These are phyloP conservation scores for Astrothelium subdiscretum DNA, from an alignment of 495 filamentous ascomycete genomes.

Conservation along the genomic window DNA sequence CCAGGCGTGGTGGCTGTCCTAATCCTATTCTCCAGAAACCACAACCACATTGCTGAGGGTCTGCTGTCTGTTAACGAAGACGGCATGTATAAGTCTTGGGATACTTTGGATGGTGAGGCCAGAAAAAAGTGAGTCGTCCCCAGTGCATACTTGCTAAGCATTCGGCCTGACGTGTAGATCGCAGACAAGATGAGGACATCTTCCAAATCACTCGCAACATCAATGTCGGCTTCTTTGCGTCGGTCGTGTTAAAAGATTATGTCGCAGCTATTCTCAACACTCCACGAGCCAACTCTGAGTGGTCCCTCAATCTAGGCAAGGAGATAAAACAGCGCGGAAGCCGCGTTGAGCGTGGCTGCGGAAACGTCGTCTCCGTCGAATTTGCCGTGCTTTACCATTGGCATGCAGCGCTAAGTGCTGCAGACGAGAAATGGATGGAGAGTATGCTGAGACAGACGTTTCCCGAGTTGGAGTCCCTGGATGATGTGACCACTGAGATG, in stretches of 20 bases:
- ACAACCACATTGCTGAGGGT: slow-evolving; percentile 21
- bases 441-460: slow-evolving; percentile 10
- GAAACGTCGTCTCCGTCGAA: slow-evolving; percentile 26
- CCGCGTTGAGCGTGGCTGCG: slow-evolving; percentile 21
- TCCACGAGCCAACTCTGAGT: slow-evolving; percentile 22
- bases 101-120: slow-evolving; percentile 12
- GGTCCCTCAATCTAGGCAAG: slow-evolving; percentile 21
- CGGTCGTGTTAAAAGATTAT: slow-evolving; percentile 23
- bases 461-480: slow-evolving; percentile 18
- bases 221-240: slow-evolving; percentile 26
- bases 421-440: slow-evolving; percentile 26
- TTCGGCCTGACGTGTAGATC: neutral
- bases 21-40: slow-evolving; percentile 24
- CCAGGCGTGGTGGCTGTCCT: slow-evolving; percentile 21
- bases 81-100: slow-evolving; percentile 22
- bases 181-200: slow-evolving; percentile 25
- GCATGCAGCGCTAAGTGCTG: slow-evolving; percentile 24
- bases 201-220: slow-evolving; percentile 25
- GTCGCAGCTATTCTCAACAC: slow-evolving; percentile 26
- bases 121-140: slow-evolving; percentile 13
- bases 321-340: slow-evolving; percentile 19
- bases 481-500: slow-evolving; percentile 38
- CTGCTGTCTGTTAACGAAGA: slow-evolving; percentile 20
- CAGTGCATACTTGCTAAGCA: neutral
- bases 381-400: slow-evolving; percentile 27